Base-by-base conservation (phyloP, 139 green algal species). In the Picochlorum sp. region DNA sequence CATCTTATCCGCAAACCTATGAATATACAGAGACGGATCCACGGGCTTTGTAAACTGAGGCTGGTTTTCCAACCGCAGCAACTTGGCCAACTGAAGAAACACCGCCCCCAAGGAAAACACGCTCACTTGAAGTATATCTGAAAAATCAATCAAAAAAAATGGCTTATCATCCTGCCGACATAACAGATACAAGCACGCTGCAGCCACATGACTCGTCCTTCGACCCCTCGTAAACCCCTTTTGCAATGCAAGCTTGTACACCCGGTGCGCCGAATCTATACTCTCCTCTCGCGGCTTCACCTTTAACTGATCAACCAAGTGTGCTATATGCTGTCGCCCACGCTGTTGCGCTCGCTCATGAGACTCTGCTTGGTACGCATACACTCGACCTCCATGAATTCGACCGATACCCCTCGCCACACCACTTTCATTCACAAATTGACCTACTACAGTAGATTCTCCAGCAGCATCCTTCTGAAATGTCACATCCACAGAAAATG, bases 71-170 rank as follows among this genome's bases (percentile, higher is more conserved):
- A 98, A 73, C 8, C 84, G 80, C 70, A 99, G 82, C 62, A 96
- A 76, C 34, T 82, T 77, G 68, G 82, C 81, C 47, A 99, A 81
- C 77, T 97, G 88, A 51, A 96, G 77, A 67, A 92, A 98, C 6
- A 97, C 89, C 10, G 77, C 81, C 23, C 94, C 82, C 44, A 96
- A 76, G 6, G 82, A 66, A 65, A 88, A 94, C 7, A 89, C 74
- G 30, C 87, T 87, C 38, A 82, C 56, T 58, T 76, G 75, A 46
- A 95, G 67, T n/a, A 64, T 65, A 75, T 99, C 94, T 4, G 74
- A 84, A 74, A 98, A 97, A 79, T 99, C 94, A 59, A 99, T 97
- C 41, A 99, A 86, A 84, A 99, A 92, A 81, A 92, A 98, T 57
- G 94, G 92, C 72, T 92, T 89, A 37, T 54, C 66, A 61, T 97